Percentiles rank a stretch among this genome's conserved stretches.
phyloP scores from a whole-genome alignment of 2,329 filamentous ascomycete species.

The Hypoxylon sp. region DNA sequence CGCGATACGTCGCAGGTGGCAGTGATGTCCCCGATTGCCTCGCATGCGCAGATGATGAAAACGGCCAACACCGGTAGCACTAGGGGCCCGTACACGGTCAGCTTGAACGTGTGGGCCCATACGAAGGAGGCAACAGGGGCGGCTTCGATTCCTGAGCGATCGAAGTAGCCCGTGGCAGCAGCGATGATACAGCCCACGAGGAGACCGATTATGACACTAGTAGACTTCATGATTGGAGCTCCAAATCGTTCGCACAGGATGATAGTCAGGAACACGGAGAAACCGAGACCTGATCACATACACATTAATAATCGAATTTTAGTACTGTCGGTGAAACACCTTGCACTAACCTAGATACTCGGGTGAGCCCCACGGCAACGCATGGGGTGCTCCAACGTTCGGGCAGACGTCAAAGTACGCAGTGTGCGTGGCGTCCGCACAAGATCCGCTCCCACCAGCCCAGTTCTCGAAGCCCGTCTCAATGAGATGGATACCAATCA shows the following conservation, averaged over 20 bases:
- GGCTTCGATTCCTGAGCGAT: conserved; percentile 75
- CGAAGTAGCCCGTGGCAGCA: conserved; percentile 83
- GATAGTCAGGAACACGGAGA: conserved; percentile 83
- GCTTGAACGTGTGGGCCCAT: conserved; percentile 82
- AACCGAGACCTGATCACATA: conserved; percentile 68
- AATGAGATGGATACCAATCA: conserved; percentile 81
- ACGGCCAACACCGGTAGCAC: conserved; percentile 78
- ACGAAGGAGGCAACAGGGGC: conserved; percentile 81
- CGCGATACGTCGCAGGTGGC: conserved; percentile 85
- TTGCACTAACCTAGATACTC: conserved; percentile 74
- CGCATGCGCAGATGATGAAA: conserved; percentile 80
- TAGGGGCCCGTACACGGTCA: conserved; percentile 78
- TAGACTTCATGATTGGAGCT: conserved; percentile 86
- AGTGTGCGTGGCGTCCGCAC: conserved; percentile 62
- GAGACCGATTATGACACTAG: conserved; percentile 80
- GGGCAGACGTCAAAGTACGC: conserved; percentile 76
- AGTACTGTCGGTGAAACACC: not conserved
- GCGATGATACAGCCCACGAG: conserved; percentile 84
- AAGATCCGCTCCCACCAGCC: conserved; percentile 79
- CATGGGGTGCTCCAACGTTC: conserved; percentile 74
- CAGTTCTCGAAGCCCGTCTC: conserved; percentile 80
- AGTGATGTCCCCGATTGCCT: conserved; percentile 84
- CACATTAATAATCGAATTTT: not conserved
- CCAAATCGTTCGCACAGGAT: conserved; percentile 86
- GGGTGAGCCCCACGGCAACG: conserved; percentile 81